Base-by-base conservation (phyloP, 352 stramenopile species). In the Globisporangium splendens region DNA sequence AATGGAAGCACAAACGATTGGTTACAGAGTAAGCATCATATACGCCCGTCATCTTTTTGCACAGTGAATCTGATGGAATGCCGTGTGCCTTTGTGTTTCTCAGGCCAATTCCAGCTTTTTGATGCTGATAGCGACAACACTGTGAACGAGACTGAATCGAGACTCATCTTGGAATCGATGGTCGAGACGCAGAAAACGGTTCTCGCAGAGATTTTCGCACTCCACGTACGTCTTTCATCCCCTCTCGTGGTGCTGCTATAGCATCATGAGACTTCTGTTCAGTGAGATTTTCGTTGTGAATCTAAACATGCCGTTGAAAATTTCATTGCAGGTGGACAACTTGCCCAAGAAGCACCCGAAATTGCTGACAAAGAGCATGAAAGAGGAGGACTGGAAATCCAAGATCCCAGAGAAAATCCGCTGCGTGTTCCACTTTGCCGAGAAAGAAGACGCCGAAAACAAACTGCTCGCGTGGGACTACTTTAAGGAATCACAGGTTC, bases 321-420 rank as follows among this genome's bases (percentile, higher is more conserved):
- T n/a, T n/a, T n/a, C n/a, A n/a, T n/a, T 57, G 6, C 21, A 85
- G 75, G 77, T 86, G n/a, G 54, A 70, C 8, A 75, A 83, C 56
- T 42, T 88, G 69, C 73, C 77, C 2, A 89, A 89, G 62, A 89
- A 86, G 48, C 70, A 73, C 56, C 61, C 73, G 31, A 88, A 88
- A 50, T 42, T 75, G 13, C 65, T 91, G 42, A 56, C 60, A 13
- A 76, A 71, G 50, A 81, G 71, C 46, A 39, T 89, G 47, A 67
- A 52, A 8, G 81, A 89, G 62, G 75, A 79, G 46, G 72, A 89
- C 47, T 91, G 73, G 67, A 88, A 79, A 46, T 70, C 76, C 22
- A 89, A 91, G 66, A 72, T 91, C 28, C 73, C 78, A 4, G 81
- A 91, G 63, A 91, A 91, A 63, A 66, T 84, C 48, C 81, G 81